These are phyloP conservation scores for Silene latifolia DNA, from an alignment of 148 eudicot genomes.

Conservation along the genomic window DNA sequence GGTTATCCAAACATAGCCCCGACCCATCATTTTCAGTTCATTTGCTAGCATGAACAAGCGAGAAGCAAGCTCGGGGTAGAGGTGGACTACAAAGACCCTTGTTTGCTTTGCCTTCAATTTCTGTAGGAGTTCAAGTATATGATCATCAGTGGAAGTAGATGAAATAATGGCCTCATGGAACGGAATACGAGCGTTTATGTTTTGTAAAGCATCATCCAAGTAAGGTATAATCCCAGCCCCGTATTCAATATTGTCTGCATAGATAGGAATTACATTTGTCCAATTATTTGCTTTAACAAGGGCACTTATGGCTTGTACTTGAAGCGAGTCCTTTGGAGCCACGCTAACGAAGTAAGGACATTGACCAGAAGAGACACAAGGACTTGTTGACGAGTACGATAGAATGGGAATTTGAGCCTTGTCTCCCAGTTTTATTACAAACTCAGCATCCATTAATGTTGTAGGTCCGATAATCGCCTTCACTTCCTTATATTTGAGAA, in stretches of 20 bases:
- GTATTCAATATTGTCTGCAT: slow-evolving; percentile 31
- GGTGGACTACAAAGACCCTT: slow-evolving; percentile 37
- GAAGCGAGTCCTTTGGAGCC: slow-evolving; percentile 24
- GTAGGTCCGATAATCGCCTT: slow-evolving; percentile 38
- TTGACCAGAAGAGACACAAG: slow-evolving; percentile 23
- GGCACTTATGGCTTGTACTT: slow-evolving; percentile 33
- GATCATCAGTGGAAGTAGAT: slow-evolving; percentile 30
- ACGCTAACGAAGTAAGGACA: slow-evolving; percentile 31
- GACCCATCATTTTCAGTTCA: slow-evolving; percentile 30
- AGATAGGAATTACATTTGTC: slow-evolving; percentile 35
- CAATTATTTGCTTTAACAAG: slow-evolving; percentile 29
- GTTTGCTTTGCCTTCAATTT: slow-evolving; percentile 29
- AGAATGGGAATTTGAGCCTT: slow-evolving; percentile 40
- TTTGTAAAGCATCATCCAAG: slow-evolving; percentile 33
- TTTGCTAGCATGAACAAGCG: slow-evolving; percentile 32
- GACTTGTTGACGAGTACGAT: slow-evolving; percentile 36
- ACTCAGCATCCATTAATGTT: slow-evolving; percentile 29
- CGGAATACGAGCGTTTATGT: slow-evolving; percentile 23
- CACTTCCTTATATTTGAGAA: slow-evolving; percentile 33
- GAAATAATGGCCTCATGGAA: slow-evolving; percentile 32
- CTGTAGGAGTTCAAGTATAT: slow-evolving; percentile 27
- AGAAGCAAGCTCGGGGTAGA: slow-evolving; percentile 26
- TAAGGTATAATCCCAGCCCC: slow-evolving; percentile 34
- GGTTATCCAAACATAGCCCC: slow-evolving; percentile 40
- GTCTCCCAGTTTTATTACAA: slow-evolving; percentile 28